Evolutionary conservation across 805 yeast genomes (phyloP), one percentile per base, ranked within the genome.

Genomic region (Allodekkera sacchari): DNA sequence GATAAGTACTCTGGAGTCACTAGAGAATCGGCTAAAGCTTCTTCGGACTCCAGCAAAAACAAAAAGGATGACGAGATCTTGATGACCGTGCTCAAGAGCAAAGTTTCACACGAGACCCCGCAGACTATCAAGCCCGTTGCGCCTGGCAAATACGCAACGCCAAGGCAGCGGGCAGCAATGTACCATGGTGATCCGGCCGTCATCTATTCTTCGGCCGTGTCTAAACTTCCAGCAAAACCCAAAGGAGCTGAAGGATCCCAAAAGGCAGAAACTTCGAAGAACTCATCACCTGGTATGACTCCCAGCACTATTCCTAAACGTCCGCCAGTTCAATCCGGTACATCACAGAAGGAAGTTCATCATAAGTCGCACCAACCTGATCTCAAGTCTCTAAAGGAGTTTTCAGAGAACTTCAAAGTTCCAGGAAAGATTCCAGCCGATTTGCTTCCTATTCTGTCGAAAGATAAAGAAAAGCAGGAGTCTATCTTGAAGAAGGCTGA

Each of bases 1-100:
- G 96, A 88, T 55, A 83, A 83, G 57, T 92, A 88, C 52, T 85
- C 96, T 4, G 96, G 96, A 31, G 98, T 87, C 27, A 77, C 70
- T 36, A 72, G 92, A 48, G 64, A 75, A 35, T n/a, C n/a, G n/a
- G 27, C 22, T 14, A 12, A 30, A 10, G 22, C 38, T 13, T 41
- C 43, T 16, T 48, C 47, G 9, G 52, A 46, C 22, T 51, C 51
- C 10, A 37, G 33, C 12, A 32, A 34, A 18, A 37, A 47, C 22
- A 36, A 53, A 18, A 22, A 24, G 8, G 28, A 15, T 10, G 33
- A 30, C 15, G 12, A 25, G 26, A 30, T 30, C 15, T 16, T 30
- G 19, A 30, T 30, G 33, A 24, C 24, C 9, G 18, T 30, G 33
- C 16, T 30, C 19, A 30, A 30, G 16, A 29, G 15, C 20, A 16